These are phyloP conservation scores for Lentinula edodes DNA, from an alignment of 768 basidiomycete genomes.

Conservation along the genomic window DNA sequence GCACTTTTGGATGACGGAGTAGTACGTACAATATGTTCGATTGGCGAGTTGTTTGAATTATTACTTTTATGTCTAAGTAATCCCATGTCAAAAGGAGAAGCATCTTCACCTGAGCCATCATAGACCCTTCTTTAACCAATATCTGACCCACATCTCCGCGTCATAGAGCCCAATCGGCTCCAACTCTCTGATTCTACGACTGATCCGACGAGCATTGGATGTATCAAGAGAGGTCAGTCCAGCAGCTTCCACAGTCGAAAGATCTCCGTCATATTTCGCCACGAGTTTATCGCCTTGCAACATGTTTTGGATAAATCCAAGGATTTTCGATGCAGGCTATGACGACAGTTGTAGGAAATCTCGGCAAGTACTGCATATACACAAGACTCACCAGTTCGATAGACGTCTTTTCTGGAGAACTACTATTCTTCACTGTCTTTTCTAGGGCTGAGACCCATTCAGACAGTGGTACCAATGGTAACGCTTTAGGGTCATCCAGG, in stretches of 20 bases:
- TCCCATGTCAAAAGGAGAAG: too few relatives aligned
- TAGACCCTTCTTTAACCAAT: slow-evolving; percentile 11
- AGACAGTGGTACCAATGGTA: neutral
- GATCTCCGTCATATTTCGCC: neutral
- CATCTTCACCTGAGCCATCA: neutral
- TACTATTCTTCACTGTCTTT: neutral
- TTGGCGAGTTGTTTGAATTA: too few relatives aligned
- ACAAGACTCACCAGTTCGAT: neutral
- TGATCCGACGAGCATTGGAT: slow-evolving; percentile 7
- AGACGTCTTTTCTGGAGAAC: neutral
- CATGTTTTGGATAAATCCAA: neutral
- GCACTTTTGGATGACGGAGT: too few relatives aligned
- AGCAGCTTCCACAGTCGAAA: neutral
- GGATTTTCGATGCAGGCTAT: neutral
- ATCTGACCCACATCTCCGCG: slow-evolving; percentile 13
- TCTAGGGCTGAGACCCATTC: neutral
- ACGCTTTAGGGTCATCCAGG: neutral
- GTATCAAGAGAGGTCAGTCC: slow-evolving; percentile 10
- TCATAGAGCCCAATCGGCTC: slow-evolving; percentile 11
- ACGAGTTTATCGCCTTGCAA: neutral
- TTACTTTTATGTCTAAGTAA: too few relatives aligned
- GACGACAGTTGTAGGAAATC: neutral
- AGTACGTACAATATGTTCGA: too few relatives aligned
- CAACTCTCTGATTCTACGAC: slow-evolving; percentile 11
- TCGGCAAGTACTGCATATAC: too few relatives aligned